phyloP scores from a whole-genome alignment of 2,329 filamentous ascomycete species.

The Colletotrichum nymphaeae region DNA sequence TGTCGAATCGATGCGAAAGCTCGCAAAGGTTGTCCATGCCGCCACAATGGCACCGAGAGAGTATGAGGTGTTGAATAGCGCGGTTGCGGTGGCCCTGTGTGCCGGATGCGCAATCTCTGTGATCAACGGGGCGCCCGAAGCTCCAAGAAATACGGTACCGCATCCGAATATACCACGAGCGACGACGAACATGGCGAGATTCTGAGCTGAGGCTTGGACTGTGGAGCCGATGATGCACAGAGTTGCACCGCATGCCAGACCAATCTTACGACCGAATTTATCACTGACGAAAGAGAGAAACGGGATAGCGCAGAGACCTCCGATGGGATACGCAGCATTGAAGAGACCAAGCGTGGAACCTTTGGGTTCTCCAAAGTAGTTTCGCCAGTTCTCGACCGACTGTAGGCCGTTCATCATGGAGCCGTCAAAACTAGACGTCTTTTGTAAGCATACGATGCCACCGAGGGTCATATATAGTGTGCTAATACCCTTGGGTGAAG shows the following conservation, averaged over 20 bases:
- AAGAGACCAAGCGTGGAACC: conserved; percentile 49
- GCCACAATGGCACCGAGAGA: conserved; percentile 45
- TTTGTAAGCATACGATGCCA: too few relatives aligned
- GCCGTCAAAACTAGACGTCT: conserved; percentile 25
- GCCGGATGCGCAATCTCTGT: conserved; percentile 48
- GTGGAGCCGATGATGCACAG: conserved; percentile 44
- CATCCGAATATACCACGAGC: conserved; percentile 47
- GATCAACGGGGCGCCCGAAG: conserved; percentile 47
- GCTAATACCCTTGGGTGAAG: background rate
- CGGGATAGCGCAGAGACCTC: conserved; percentile 50
- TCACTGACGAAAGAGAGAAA: conserved; percentile 51
- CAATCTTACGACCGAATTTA: conserved; percentile 52
- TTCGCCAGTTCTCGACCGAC: conserved; percentile 52
- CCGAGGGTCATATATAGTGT: background rate
- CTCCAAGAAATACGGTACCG: conserved; percentile 43
- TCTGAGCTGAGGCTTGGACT: conserved; percentile 45
- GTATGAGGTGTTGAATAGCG: conserved; percentile 47
- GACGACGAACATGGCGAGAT: conserved; percentile 43
- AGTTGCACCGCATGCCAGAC: conserved; percentile 49
- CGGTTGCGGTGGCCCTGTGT: conserved; percentile 46
- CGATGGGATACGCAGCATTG: conserved; percentile 50
- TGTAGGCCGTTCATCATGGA: conserved; percentile 60
- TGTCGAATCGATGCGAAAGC: conserved; percentile 37
- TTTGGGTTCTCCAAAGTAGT: conserved; percentile 51
- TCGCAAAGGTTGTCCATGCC: conserved; percentile 44